phyloP scores from a whole-genome alignment of 2,329 filamentous ascomycete species.

The Ramularia endophylla region DNA sequence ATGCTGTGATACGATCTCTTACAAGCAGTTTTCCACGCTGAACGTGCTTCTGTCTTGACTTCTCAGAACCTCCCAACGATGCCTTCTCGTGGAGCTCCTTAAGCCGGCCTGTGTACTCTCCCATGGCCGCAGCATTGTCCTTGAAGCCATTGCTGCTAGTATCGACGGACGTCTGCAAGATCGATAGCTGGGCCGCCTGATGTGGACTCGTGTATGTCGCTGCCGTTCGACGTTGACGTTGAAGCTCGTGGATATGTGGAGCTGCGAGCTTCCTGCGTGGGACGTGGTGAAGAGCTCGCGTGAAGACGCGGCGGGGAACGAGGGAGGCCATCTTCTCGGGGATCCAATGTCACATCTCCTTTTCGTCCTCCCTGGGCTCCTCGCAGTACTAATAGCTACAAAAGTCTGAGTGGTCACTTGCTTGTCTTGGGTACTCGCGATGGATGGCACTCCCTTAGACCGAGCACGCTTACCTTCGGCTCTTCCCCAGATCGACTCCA shows the following conservation, averaged over 20 bases:
- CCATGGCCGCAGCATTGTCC: slow-evolving; percentile 76
- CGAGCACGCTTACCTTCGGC: slow-evolving; percentile 2
- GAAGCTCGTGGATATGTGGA: slow-evolving; percentile 10
- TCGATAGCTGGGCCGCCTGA: slow-evolving; percentile 77
- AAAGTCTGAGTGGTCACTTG: background rate
- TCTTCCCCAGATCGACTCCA: slow-evolving; percentile 2
- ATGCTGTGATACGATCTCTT: slow-evolving; percentile 75
- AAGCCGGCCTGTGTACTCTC: slow-evolving; percentile 62
- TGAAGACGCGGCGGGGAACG: slow-evolving; percentile 9
- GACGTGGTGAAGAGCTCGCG: slow-evolving; percentile 13
- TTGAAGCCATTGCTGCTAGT: slow-evolving; percentile 69
- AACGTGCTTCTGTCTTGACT: slow-evolving; percentile 81
- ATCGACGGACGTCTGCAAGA: slow-evolving; percentile 71
- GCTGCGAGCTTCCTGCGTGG: slow-evolving; percentile 9
- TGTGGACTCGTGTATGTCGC: slow-evolving; percentile 75
- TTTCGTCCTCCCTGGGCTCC: too few relatives aligned
- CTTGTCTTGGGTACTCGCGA: background rate
- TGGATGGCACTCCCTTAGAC: slow-evolving; percentile 1
- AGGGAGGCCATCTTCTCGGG: slow-evolving; percentile 12
- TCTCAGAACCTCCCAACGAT: slow-evolving; percentile 69
- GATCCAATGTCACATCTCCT: slow-evolving; percentile 7
- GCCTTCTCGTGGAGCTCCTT: slow-evolving; percentile 59
- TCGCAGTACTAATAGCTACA: too few relatives aligned
- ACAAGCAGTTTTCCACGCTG: slow-evolving; percentile 90
- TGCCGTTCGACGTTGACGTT: slow-evolving; percentile 38